These are phyloP conservation scores for Chlamydomonas incerta DNA, from an alignment of 139 green algal genomes.

Conservation along the genomic window DNA sequence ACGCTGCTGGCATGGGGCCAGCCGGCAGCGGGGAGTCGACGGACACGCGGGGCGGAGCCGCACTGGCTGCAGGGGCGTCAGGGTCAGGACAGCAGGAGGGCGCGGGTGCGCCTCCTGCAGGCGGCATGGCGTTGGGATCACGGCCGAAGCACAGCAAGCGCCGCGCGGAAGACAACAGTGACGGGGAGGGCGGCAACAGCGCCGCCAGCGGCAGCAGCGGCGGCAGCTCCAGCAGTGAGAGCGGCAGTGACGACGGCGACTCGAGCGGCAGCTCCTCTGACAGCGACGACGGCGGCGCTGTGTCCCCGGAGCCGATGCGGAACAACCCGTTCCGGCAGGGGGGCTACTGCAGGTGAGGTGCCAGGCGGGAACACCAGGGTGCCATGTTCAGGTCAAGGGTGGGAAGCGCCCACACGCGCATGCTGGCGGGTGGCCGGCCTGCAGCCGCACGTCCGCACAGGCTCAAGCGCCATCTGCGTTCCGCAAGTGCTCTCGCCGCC, in stretches of 20 bases:
- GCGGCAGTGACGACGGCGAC: neutral
- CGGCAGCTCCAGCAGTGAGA: neutral
- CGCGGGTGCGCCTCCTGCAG: no score
- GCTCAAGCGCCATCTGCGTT: no score
- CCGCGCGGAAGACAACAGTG: neutral
- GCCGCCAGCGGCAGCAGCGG: neutral
- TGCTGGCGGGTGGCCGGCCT: no score
- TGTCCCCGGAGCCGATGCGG: neutral
- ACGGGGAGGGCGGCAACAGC: neutral
- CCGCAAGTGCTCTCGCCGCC: neutral
- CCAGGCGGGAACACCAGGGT: no score
- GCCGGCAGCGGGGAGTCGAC: neutral
- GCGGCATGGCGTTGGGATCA: no score
- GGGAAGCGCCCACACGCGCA: no score
- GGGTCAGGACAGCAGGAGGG: neutral
- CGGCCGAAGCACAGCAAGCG: neutral
- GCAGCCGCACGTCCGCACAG: no score
- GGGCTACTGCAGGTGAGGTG: constrained; percentile 4
- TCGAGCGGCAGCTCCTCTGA: neutral
- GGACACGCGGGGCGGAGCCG: no score
- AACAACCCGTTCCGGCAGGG: constrained; percentile 18
- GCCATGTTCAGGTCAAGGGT: no score
- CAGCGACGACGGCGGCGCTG: neutral
- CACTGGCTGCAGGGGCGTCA: no score
- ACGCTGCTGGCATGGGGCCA: neutral